Evolutionary conservation across 2,329 filamentous ascomycete genomes (phyloP).

Genomic region (Clarireedia paspali): DNA sequence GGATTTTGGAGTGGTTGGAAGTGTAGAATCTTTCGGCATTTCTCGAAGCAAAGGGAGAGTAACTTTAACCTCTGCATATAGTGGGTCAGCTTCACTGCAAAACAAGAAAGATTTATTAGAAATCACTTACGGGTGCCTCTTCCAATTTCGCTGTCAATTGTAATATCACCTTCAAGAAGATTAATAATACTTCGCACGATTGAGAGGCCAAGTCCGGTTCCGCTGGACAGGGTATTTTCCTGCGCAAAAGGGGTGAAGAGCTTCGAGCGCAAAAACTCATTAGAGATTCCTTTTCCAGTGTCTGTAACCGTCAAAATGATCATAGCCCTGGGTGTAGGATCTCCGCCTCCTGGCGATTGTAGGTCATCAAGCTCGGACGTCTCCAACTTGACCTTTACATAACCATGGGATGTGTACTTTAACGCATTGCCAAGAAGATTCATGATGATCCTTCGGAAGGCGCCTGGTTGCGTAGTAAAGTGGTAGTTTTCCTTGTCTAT

Average conservation of each 20-base stretch:
- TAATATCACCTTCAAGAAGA: constrained; percentile 51
- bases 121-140: constrained; percentile 45
- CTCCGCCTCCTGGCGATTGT: constrained; percentile 10
- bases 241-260: constrained; percentile 58
- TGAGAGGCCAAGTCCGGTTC: constrained; percentile 55
- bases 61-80: constrained; percentile 23
- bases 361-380: constrained; percentile 24
- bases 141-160: constrained; percentile 46
- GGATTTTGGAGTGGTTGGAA: constrained; percentile 15
- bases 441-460: constrained; percentile 46
- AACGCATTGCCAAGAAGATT: constrained; percentile 56
- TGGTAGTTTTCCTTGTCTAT: constrained; percentile 24
- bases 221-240: constrained; percentile 53
- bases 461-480: constrained; percentile 47
- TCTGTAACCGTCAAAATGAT: constrained; percentile 65
- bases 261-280: constrained; percentile 53
- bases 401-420: constrained; percentile 52
- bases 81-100: constrained; percentile 10
- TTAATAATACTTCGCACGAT: constrained; percentile 57
- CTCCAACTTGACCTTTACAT: constrained; percentile 35
- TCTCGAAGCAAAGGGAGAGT: constrained; percentile 26
- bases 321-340: constrained; percentile 19
- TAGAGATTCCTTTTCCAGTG: constrained; percentile 60
- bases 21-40: constrained; percentile 19
- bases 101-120: neutral